Evolutionary conservation across 345 rosid genomes (phyloP), one percentile per base, ranked within the genome.

Genomic region (Heritiera fomes): DNA sequence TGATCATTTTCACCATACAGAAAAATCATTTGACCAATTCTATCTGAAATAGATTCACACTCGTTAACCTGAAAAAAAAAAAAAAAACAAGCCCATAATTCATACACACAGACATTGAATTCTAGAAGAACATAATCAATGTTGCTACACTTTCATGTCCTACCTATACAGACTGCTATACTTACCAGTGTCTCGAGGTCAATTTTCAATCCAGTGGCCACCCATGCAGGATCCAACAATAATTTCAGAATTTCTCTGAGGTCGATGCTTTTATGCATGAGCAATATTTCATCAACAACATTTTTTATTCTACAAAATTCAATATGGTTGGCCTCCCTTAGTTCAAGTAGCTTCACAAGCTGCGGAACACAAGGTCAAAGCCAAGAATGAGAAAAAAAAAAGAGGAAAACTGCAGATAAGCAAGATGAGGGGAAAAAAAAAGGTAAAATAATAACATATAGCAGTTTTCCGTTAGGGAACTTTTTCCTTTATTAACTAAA

Each of bases 341-440:
- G 92, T 80, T 92, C 99, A 77, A 96, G 98, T 62, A 96, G 90
- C 90, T 94, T 96, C 84, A 96, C 99, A 80, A 96, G 94, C 99
- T 96, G 97, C 81, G 85, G 43, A 63, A 73, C 46, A 79, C 30
- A 47, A 38, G 68, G 58, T 34, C 18, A 87, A 76, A 55, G 18
- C 43, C 43, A 66, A 55, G 75, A 65, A 81, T 85, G 59, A 83
- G 75, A 80, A 62, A 11, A 38, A 7, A 17, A 9, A 30, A 34
- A 56, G 50, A 70, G 60, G 63, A 38, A 43, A 46, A 53, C 45
- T 58, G 34, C 14, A 47, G 18, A 60, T 10, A 75, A 75, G 72
- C 7, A 34, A 82, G 46, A 70, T 58, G 12, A 72, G 20, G 28
- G 17, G 3, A 34, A 34, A 6, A 70, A 30, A 71, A 7, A 15